A percentile compares a stretch with the other conserved stretches of the same genome.
Conservation (phyloP, 2,329 filamentous ascomycete species). For the Ophiocordyceps camponoti-leonardi region DNA sequence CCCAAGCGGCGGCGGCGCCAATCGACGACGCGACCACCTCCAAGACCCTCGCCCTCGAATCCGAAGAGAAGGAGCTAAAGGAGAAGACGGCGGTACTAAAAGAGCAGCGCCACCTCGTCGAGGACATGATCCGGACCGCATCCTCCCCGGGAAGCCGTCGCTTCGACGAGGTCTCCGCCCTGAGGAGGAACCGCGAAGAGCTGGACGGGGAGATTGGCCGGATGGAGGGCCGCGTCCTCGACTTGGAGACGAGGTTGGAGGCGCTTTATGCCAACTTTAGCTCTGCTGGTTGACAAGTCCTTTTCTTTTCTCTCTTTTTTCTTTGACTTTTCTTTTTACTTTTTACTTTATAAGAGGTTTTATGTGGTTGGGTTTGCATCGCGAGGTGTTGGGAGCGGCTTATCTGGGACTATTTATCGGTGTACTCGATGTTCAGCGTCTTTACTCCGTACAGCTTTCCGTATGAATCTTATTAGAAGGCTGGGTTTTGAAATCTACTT, state of each 20-base stretch:
- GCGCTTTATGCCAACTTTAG: slow-evolving; percentile 28
- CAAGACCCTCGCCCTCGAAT: too few relatives aligned
- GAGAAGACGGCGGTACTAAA: slow-evolving; percentile 73
- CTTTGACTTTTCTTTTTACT: too few relatives aligned
- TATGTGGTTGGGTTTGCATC: not conserved
- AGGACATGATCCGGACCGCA: slow-evolving; percentile 65
- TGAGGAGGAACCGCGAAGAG: slow-evolving; percentile 69
- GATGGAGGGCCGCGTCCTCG: slow-evolving; percentile 45
- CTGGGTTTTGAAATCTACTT: too few relatives aligned
- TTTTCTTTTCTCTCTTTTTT: not conserved
- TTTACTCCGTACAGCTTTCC: too few relatives aligned
- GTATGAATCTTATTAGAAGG: too few relatives aligned
- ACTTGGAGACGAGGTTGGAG: slow-evolving; percentile 44
- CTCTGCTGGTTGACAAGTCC: not conserved
- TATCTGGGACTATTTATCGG: too few relatives aligned
- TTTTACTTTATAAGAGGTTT: not conserved
- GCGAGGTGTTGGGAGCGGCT: too few relatives aligned
- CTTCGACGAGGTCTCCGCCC: slow-evolving; percentile 72
- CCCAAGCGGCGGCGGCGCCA: too few relatives aligned
- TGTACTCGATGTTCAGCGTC: too few relatives aligned
- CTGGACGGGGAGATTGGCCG: slow-evolving; percentile 60
- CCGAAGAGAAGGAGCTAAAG: slow-evolving; percentile 66
- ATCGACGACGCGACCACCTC: too few relatives aligned
- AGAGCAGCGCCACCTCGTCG: slow-evolving; percentile 80
- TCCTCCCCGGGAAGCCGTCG: slow-evolving; percentile 59